Conservation (phyloP, 768 basidiomycete species). For the Ramaria rubella region DNA sequence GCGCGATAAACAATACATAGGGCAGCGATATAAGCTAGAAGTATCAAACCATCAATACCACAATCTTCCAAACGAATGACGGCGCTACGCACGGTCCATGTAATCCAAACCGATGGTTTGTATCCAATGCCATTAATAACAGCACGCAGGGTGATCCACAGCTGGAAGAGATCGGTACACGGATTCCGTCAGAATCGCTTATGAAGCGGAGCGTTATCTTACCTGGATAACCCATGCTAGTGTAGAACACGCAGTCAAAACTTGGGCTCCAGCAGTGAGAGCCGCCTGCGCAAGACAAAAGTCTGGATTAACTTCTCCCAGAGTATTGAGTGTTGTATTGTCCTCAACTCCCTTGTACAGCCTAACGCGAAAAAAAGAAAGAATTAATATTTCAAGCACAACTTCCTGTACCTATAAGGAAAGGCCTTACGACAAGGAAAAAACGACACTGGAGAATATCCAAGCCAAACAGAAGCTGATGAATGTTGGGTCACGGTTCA, state of each 20-base stretch:
- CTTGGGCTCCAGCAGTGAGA: conserved; percentile 41
- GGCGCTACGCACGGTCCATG: neutral
- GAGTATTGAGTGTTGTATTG: conserved; percentile 12
- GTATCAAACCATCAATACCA: neutral
- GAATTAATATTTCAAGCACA: neutral
- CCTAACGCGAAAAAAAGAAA: neutral
- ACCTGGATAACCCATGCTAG: conserved; percentile 2
- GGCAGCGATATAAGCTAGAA: conserved; percentile 1
- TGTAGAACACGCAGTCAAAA: conserved; percentile 9
- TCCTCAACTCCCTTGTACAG: conserved; percentile 12
- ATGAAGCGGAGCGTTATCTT: neutral
- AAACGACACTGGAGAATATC: conserved; percentile 48
- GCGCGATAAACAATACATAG: neutral
- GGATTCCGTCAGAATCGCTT: neutral
- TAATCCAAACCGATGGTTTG: neutral
- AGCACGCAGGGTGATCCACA: neutral
- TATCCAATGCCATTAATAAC: neutral
- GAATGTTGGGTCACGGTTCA: conserved; percentile 43
- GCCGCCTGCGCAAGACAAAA: conserved; percentile 48
- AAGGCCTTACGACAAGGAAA: conserved; percentile 42
- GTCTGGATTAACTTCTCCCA: conserved; percentile 20
- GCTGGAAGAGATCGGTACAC: neutral
- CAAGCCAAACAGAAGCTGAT: conserved; percentile 54
- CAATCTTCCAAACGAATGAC: neutral
- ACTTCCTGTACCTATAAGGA: too few species aligned